Evolutionary conservation across 2,329 filamentous ascomycete species (phyloP).

Genomic region (Diaporthe caulivora): DNA sequence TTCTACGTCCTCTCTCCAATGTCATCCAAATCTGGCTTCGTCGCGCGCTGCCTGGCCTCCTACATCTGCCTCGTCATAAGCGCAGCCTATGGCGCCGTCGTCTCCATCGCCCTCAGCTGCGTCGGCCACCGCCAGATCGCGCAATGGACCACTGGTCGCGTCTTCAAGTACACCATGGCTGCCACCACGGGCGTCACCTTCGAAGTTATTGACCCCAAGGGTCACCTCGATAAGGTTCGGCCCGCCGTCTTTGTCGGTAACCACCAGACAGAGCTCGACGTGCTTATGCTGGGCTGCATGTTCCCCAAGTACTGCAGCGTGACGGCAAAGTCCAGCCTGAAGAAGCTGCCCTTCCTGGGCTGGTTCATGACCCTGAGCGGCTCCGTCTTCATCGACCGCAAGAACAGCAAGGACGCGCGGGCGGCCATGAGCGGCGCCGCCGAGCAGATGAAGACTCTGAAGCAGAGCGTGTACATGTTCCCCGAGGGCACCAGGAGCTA

Average conservation of each 20-base stretch:
- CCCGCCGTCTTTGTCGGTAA: conserved; percentile 94
- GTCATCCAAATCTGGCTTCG: conserved; percentile 73
- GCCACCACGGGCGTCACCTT: conserved; percentile 83
- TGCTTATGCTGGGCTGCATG: conserved; percentile 88
- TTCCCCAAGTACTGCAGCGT: conserved; percentile 94
- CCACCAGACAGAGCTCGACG: conserved; percentile 96
- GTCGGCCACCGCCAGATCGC: conserved; percentile 80
- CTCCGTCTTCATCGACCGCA: conserved; percentile 94
- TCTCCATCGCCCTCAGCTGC: conserved; percentile 78
- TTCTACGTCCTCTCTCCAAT: conserved; percentile 74
- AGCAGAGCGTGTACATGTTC: conserved; percentile 87
- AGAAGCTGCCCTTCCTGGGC: conserved; percentile 84
- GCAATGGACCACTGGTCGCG: conserved; percentile 86
- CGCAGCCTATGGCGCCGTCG: conserved; percentile 81
- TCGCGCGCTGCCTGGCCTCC: conserved; percentile 74
- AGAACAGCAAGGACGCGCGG: conserved; percentile 84
- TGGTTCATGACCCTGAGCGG: conserved; percentile 94
- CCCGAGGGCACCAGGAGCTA: conserved; percentile 95
- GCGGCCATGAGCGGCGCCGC: conserved; percentile 89
- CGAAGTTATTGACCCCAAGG: conserved; percentile 75
- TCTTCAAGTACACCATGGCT: conserved; percentile 85
- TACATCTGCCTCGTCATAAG: conserved; percentile 72
- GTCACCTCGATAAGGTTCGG: conserved; percentile 73
- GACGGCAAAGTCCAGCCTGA: conserved; percentile 89
- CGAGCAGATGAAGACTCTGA: conserved; percentile 78